A percentile compares a stretch with the other conserved stretches of the same genome.
Conservation (phyloP, 192 early-diverging fungal genomes). For the Backusella luteola region DNA sequence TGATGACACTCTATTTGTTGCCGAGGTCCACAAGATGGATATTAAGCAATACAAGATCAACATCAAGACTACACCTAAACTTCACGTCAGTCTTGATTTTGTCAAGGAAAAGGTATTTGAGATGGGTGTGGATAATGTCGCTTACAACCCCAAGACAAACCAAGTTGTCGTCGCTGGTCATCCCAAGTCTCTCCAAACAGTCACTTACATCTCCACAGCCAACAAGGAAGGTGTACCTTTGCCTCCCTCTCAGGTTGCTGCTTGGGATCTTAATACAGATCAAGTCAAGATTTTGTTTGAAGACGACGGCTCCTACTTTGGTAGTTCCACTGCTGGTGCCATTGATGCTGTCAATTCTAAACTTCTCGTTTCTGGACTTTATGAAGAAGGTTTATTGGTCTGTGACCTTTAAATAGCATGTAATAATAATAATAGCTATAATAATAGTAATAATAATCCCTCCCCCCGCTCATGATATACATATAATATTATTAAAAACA, state of each 20-base stretch:
- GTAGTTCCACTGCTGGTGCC: conserved; percentile 13
- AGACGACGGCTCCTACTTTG: conserved; percentile 20
- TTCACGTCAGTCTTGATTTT: conserved; percentile 5
- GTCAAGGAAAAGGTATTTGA: not conserved
- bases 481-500: not conserved
- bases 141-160: conserved; percentile 10
- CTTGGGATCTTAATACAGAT: conserved; percentile 15
- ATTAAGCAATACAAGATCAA: conserved; percentile 18
- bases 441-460: not conserved
- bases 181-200: conserved; percentile 15
- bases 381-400: conserved; percentile 15
- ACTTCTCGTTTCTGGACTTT: conserved; percentile 19
- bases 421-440: not conserved
- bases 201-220: conserved; percentile 4
- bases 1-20: conserved; percentile 13
- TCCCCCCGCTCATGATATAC: not conserved
- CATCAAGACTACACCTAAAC: not conserved
- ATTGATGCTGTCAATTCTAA: conserved; percentile 13
- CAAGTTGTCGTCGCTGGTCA: conserved; percentile 31
- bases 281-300: conserved; percentile 6
- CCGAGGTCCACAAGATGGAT: conserved; percentile 12
- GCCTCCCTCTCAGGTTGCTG: conserved; percentile 17
- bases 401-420: conserved; percentile 7
- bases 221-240: not conserved
- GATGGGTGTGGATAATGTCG: conserved; percentile 33